Evolutionary conservation across 495 filamentous ascomycete genomes (phyloP), one percentile per base, ranked within the genome.

Genomic region (Hypoxylon cercidicola): DNA sequence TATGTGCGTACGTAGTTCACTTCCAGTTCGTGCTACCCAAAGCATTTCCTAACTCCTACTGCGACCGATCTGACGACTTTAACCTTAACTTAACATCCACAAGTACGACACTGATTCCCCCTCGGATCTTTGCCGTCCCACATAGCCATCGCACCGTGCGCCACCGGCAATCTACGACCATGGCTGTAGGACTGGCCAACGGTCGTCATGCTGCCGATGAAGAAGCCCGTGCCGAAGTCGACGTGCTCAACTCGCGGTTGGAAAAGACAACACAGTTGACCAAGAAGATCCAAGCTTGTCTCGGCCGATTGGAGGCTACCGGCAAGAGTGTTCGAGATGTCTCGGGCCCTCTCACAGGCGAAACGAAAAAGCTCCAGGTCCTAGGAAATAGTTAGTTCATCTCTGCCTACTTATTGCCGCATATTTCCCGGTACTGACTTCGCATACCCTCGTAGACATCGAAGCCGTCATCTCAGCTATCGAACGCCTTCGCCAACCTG

Each of bases 321-420:
- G 95, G 93, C 16, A 91, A 92, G 72, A 92, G 88, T 47, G 93
- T 98, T 13, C 89, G 93, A 59, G 89, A 97, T 60, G 92, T 96
- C 9, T 92, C 97, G 46, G 92, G 93, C 0, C 96, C 96, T 8
- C 89, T 98, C 23, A 93, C 93, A 74, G 93, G 91, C 69, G 96
- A 97, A 72, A 98, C 96, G 1, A 90, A 92, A 75, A 88, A 85
- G 35, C 85, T 97, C 4, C 96, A 97, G 73, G 84, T 86, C 19
- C 86, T 93, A 37, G 93, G 90, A 53, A 88, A 82, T 62, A 97
- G 89, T 89, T 73, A 53, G 85, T 72, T 48, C 28, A 52, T 48
- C 34, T 11, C 35, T 21, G 18, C 19, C 51, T 25, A 21, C 30
- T 53, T 41, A 25, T 10, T 25, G 35, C 53, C 21, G 13, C 5